phyloP scores from a whole-genome alignment of 169 alveolate species.

The Plasmodium gallinaceum region DNA sequence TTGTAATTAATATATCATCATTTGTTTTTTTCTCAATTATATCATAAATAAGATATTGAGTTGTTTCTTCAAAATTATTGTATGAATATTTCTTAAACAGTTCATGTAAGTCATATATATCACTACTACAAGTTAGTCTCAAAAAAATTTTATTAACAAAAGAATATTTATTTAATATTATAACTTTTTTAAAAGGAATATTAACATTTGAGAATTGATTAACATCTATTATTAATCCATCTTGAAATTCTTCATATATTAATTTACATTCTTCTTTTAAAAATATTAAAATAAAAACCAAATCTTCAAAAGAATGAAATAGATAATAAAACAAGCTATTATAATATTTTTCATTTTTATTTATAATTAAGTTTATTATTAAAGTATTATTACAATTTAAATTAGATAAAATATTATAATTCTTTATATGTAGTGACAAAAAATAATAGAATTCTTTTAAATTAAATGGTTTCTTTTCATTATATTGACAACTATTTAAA shows the following conservation, averaged over 20 bases:
- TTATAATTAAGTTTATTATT: conserved; percentile 36
- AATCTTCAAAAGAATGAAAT: conserved; percentile 28
- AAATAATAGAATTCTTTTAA: conserved; percentile 21
- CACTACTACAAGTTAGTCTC: conserved; percentile 26
- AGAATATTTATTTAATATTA: conserved; percentile 20
- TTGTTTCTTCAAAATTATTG: not conserved
- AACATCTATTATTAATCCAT: conserved; percentile 36
- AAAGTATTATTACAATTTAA: conserved; percentile 28
- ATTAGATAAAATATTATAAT: conserved; percentile 24
- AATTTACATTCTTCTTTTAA: conserved; percentile 16
- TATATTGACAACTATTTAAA: not conserved
- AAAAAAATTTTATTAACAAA: conserved; percentile 35
- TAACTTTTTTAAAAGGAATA: conserved; percentile 3
- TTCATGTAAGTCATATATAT: conserved; percentile 70
- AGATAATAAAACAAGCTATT: conserved; percentile 26
- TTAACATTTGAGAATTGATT: not conserved
- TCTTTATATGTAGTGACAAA: conserved; percentile 54
- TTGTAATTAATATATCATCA: conserved; percentile 33
- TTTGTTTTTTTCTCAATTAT: conserved; percentile 56
- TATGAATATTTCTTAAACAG: conserved; percentile 29
- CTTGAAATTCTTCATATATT: conserved; percentile 4
- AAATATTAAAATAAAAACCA: conserved; percentile 38
- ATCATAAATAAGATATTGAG: conserved; percentile 38
- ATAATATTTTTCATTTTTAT: conserved; percentile 23
- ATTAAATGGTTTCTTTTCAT: not conserved